phyloP scores from a whole-genome alignment of 2,329 filamentous ascomycete species.

The Verruconis gallopava region DNA sequence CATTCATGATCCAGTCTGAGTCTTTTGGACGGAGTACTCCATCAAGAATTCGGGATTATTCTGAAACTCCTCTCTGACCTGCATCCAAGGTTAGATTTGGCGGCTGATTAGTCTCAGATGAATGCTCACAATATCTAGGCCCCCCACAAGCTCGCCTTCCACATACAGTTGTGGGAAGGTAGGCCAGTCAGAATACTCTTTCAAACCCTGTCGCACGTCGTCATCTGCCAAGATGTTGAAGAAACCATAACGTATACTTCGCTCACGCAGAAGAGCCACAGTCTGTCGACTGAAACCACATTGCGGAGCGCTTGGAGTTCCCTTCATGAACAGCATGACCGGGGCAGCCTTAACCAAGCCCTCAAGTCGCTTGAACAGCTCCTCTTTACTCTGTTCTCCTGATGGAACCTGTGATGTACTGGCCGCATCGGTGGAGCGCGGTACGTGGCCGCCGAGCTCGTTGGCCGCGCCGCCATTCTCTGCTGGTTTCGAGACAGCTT shows the following conservation, averaged over 20 bases:
- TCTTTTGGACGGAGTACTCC: slow-evolving; percentile 44
- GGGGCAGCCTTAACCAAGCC: slow-evolving; percentile 90
- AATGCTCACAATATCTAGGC: slow-evolving; percentile 78
- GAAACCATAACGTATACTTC: slow-evolving; percentile 91
- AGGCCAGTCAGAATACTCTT: slow-evolving; percentile 97
- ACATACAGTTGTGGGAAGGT: slow-evolving; percentile 95
- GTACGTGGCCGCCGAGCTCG: slow-evolving; percentile 33
- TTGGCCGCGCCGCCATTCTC: slow-evolving; percentile 25
- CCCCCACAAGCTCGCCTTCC: slow-evolving; percentile 78
- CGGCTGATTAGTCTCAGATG: neutral
- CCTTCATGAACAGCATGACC: slow-evolving; percentile 99
- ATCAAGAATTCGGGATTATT: slow-evolving; percentile 73
- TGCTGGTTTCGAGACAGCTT: slow-evolving; percentile 32
- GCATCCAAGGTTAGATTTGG: slow-evolving; percentile 1
- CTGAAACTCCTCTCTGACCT: slow-evolving; percentile 90
- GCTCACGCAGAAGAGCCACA: slow-evolving; percentile 74
- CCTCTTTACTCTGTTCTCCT: slow-evolving; percentile 53
- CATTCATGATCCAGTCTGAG: neutral
- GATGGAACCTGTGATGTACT: slow-evolving; percentile 35
- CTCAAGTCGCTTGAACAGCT: slow-evolving; percentile 64
- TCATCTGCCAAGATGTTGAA: slow-evolving; percentile 98
- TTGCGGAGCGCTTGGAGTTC: slow-evolving; percentile 74
- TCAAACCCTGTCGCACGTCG: slow-evolving; percentile 88
- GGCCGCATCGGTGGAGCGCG: slow-evolving; percentile 27
- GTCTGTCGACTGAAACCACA: slow-evolving; percentile 90